A percentile compares a stretch with the other conserved stretches of the same genome.
Evolutionary conservation across 2,329 filamentous ascomycete species (phyloP).

Genomic region (Aspergillus chevalieri): DNA sequence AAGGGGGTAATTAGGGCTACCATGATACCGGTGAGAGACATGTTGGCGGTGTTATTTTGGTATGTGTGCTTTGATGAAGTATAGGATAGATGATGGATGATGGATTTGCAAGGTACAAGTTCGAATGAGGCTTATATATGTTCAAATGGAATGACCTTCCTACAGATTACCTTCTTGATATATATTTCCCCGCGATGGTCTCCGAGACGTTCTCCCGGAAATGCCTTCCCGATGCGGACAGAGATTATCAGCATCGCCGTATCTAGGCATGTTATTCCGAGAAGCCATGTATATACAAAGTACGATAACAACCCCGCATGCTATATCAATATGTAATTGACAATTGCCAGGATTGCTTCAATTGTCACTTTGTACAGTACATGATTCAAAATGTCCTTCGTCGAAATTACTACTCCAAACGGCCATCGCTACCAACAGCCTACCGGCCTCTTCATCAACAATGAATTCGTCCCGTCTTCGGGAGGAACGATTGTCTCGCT

Average conservation of each 20-base stretch:
- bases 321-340: no score
- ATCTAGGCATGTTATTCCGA: no score
- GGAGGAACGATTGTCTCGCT: conserved; percentile 60
- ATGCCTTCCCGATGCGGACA: no score
- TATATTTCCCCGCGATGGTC: no score
- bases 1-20: conserved; percentile 48
- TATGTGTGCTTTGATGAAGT: not conserved
- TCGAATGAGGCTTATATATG: not conserved
- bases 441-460: conserved; percentile 75
- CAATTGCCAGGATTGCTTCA: no score
- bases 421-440: conserved; percentile 66
- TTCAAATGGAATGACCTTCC: no score
- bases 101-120: not conserved
- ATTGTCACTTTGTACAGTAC: no score
- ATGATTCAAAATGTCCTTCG: conserved; percentile 59
- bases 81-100: not conserved
- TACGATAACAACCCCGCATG: no score
- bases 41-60: conserved; percentile 7
- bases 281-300: no score
- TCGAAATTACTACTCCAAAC: conserved; percentile 59
- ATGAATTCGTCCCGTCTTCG: conserved; percentile 66
- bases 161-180: no score
- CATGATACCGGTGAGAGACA: conserved; percentile 37
- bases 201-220: no score
- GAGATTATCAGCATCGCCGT: no score